Percentiles rank a stretch among this genome's conserved stretches.
Evolutionary conservation across 2,329 filamentous ascomycete species (phyloP).

Genomic region (Venturiaceae sp.): DNA sequence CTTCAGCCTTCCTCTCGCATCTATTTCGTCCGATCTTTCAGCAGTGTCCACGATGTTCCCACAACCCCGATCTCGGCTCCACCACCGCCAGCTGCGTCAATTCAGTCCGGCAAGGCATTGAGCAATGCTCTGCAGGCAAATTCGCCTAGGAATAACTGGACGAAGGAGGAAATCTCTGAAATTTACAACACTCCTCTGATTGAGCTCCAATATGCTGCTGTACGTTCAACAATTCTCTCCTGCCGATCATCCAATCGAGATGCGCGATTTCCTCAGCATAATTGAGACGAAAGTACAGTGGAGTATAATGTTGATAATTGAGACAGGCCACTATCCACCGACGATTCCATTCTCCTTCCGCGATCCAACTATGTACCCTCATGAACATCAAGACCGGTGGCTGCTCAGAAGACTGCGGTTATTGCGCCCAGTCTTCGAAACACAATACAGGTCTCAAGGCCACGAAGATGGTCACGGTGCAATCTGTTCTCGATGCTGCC

Average conservation of each 20-base stretch:
- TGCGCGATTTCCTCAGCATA: neutral
- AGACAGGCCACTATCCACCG: conserved; percentile 65
- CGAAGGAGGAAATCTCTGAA: conserved; percentile 67
- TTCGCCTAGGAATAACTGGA: conserved; percentile 64
- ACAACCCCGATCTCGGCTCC: conserved; percentile 11
- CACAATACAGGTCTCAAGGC: conserved; percentile 71
- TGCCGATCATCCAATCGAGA: conserved; percentile 1
- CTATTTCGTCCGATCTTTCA: conserved; percentile 4
- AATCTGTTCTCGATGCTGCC: conserved; percentile 71
- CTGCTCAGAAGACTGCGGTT: conserved; percentile 86
- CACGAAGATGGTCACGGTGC: conserved; percentile 68
- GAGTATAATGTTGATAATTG: neutral
- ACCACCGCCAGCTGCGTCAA: conserved; percentile 8
- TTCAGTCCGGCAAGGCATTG: conserved; percentile 14
- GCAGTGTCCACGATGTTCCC: conserved; percentile 6
- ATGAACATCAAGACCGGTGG: conserved; percentile 97
- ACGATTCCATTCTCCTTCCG: conserved; percentile 72
- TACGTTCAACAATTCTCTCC: conserved; percentile 29
- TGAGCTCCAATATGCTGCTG: conserved; percentile 66
- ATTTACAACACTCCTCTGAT: conserved; percentile 77
- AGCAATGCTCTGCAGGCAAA: conserved; percentile 49
- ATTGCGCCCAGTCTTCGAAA: conserved; percentile 82
- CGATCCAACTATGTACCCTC: conserved; percentile 85
- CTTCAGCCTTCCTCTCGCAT: neutral
- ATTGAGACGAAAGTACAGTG: neutral